phyloP scores from a whole-genome alignment of 371 early-diverging fungal genomes.

The Coemansia sp. region DNA sequence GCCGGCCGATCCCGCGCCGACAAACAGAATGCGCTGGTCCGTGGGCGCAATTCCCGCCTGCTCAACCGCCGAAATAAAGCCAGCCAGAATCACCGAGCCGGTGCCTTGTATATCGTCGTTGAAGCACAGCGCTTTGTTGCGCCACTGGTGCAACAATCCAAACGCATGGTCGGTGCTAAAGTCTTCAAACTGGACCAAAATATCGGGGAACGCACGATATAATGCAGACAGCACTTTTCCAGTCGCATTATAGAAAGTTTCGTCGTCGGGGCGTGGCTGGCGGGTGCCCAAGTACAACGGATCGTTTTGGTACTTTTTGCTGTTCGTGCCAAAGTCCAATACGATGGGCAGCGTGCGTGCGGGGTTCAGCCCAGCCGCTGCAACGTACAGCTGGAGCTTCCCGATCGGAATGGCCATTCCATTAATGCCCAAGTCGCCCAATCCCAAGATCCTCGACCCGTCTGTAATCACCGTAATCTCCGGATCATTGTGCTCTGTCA shows the following conservation, averaged over 20 bases:
- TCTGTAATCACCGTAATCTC: slow-evolving; percentile 89
- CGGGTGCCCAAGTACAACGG: slow-evolving; percentile 84
- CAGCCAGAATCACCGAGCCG: slow-evolving; percentile 87
- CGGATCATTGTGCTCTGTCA: slow-evolving; percentile 34
- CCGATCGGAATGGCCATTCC: slow-evolving; percentile 94
- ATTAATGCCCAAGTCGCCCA: slow-evolving; percentile 88
- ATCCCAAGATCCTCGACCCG: slow-evolving; percentile 90
- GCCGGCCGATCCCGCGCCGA: slow-evolving; percentile 60
- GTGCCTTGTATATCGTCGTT: slow-evolving; percentile 68
- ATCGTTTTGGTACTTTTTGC: slow-evolving; percentile 70
- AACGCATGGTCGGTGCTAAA: slow-evolving; percentile 88
- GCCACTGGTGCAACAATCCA: slow-evolving; percentile 68
- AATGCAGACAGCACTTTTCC: slow-evolving; percentile 74
- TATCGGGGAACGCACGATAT: slow-evolving; percentile 65
- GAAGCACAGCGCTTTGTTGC: slow-evolving; percentile 67
- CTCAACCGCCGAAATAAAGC: slow-evolving; percentile 84
- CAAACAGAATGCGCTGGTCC: slow-evolving; percentile 82
- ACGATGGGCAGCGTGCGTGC: slow-evolving; percentile 82
- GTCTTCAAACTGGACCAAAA: slow-evolving; percentile 91
- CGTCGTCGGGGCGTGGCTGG: slow-evolving; percentile 32
- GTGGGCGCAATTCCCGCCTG: slow-evolving; percentile 57
- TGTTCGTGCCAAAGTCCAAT: slow-evolving; percentile 90
- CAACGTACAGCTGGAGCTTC: slow-evolving; percentile 87
- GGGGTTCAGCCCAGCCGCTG: slow-evolving; percentile 88
- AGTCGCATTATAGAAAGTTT: slow-evolving; percentile 68